Evolutionary conservation across 2,329 filamentous ascomycete genomes (phyloP).

Genomic region (Fusarium sublunatum): DNA sequence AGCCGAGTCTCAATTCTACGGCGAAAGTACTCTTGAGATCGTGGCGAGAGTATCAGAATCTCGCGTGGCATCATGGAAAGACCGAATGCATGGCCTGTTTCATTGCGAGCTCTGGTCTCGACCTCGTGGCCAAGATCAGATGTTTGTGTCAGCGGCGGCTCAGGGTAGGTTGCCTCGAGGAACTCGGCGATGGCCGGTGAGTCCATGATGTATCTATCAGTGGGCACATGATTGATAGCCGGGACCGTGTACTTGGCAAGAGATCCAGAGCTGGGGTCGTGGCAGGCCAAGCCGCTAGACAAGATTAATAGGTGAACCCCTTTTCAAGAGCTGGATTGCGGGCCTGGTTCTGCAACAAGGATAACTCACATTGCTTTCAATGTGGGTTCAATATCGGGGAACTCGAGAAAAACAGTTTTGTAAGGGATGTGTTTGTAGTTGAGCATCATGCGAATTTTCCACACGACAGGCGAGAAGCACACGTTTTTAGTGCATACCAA

Average conservation of each 20-base stretch:
- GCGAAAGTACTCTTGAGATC: constrained; percentile 19
- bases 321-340: no score
- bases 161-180: constrained; percentile 1
- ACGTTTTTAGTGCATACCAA: constrained; percentile 14
- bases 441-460: constrained; percentile 20
- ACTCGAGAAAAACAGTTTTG: constrained; percentile 11
- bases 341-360: no score
- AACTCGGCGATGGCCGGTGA: constrained; percentile 11
- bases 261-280: neutral
- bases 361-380: neutral
- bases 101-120: constrained; percentile 1
- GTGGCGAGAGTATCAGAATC: constrained; percentile 11
- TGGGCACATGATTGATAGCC: constrained; percentile 7
- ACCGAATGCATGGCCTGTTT: neutral
- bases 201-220: constrained; percentile 3
- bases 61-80: constrained; percentile 8
- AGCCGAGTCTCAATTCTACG: neutral
- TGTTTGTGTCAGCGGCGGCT: neutral
- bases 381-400: constrained; percentile 14
- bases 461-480: constrained; percentile 19
- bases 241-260: constrained; percentile 11
- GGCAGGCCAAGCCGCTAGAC: neutral
- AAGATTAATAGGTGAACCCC: neutral
- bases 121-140: constrained; percentile 10
- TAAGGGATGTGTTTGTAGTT: constrained; percentile 22